A percentile compares a stretch with the other conserved stretches of the same genome.
phyloP scores from a whole-genome alignment of 2,329 filamentous ascomycete species.

The Ramularia endophylla region DNA sequence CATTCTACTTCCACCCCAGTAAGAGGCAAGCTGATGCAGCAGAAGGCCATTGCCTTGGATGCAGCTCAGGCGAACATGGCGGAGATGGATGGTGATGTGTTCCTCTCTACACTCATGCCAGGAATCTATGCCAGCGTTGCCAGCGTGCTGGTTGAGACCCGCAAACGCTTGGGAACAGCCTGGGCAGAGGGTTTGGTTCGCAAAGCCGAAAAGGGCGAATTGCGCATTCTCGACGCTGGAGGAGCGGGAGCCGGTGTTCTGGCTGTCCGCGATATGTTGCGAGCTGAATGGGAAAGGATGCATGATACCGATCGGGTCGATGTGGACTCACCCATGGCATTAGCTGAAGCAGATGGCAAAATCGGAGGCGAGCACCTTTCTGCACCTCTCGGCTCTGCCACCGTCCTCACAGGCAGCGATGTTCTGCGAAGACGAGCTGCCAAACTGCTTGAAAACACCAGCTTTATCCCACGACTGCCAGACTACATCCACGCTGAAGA shows the following conservation, averaged over 20 bases:
- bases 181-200: slow-evolving; percentile 63
- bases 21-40: slow-evolving; percentile 49
- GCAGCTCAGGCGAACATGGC: slow-evolving; percentile 62
- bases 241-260: slow-evolving; percentile 66
- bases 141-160: slow-evolving; percentile 64
- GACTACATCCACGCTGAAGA: slow-evolving; percentile 65
- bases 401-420: slow-evolving; percentile 72
- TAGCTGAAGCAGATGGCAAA: slow-evolving; percentile 30
- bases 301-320: slow-evolving; percentile 31
- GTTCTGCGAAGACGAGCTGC: slow-evolving; percentile 69
- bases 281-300: slow-evolving; percentile 74
- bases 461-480: slow-evolving; percentile 85
- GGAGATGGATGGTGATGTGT: slow-evolving; percentile 69
- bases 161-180: slow-evolving; percentile 62
- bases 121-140: slow-evolving; percentile 63
- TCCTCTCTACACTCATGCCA: slow-evolving; percentile 63
- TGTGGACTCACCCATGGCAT: slow-evolving; percentile 15
- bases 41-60: slow-evolving; percentile 60
- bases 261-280: slow-evolving; percentile 71
- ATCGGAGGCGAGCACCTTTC: slow-evolving; percentile 36
- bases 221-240: slow-evolving; percentile 68
- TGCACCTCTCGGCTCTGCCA: slow-evolving; percentile 63
- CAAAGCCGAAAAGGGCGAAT: slow-evolving; percentile 47
- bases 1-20: slow-evolving; percentile 67
- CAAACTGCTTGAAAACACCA: slow-evolving; percentile 76